A percentile compares a stretch with the other conserved stretches of the same genome.
Conservation (phyloP, 2,329 filamentous ascomycete genomes). For the Ceratocystis albifundus region DNA sequence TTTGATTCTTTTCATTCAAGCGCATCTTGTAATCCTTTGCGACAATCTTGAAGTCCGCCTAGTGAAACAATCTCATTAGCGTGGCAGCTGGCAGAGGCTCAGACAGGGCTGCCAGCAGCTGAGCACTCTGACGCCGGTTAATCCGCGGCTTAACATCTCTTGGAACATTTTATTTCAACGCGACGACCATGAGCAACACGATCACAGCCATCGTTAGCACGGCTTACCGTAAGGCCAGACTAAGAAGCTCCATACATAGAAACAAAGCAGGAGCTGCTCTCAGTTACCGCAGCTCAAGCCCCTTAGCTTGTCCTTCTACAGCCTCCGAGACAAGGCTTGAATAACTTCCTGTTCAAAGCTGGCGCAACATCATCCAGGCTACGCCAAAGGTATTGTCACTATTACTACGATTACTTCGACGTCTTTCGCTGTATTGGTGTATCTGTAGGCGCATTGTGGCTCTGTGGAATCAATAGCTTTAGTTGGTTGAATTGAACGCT, state of each 20-base stretch:
- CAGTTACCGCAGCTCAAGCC: neutral
- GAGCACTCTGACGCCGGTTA: neutral
- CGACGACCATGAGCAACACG: neutral
- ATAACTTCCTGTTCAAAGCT: neutral
- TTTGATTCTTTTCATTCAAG: neutral
- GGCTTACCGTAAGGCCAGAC: neutral
- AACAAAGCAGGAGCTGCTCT: neutral
- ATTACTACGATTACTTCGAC: neutral
- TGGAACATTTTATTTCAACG: conserved; percentile 3
- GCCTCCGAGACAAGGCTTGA: neutral
- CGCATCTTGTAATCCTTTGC: conserved; percentile 6
- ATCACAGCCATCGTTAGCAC: neutral
- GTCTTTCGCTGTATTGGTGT: neutral
- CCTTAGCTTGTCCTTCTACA: neutral
- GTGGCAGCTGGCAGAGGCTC: neutral
- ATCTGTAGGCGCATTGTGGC: conserved; percentile 15
- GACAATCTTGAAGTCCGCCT: neutral
- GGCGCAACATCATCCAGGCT: neutral
- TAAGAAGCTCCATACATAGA: neutral
- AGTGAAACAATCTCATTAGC: neutral
- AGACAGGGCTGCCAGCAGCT: neutral
- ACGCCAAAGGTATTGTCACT: conserved; percentile 1
- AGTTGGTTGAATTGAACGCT: conserved; percentile 22
- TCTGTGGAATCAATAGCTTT: conserved; percentile 19
- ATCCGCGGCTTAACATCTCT: neutral